Conservation (phyloP, 2,329 filamentous ascomycete genomes). For the Diaporthe humulicola region DNA sequence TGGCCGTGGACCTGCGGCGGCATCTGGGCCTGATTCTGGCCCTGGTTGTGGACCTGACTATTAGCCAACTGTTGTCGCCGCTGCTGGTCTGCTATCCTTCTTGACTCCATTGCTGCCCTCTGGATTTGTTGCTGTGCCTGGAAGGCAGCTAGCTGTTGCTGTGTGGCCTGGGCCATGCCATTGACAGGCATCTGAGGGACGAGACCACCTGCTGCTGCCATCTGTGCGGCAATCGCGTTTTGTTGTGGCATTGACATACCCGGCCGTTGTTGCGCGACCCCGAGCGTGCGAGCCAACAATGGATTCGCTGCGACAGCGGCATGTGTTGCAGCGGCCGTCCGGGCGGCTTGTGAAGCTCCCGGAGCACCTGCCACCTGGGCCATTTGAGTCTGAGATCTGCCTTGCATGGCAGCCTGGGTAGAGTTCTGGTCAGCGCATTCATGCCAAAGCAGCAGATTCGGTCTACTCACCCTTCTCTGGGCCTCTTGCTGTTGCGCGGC, state of each 20-base stretch:
- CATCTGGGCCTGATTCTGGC: constrained; percentile 48
- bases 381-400: constrained; percentile 59
- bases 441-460: constrained; percentile 45
- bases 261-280: constrained; percentile 61
- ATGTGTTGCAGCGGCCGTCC: constrained; percentile 49
- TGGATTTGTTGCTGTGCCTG: constrained; percentile 73
- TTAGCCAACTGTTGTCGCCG: constrained; percentile 48
- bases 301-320: constrained; percentile 44
- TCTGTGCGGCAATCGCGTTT: constrained; percentile 63
- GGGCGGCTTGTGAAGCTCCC: constrained; percentile 51
- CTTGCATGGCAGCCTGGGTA: constrained; percentile 54
- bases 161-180: constrained; percentile 64
- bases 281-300: constrained; percentile 56
- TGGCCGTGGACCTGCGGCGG: constrained; percentile 54
- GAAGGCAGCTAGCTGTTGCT: constrained; percentile 76
- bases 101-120: constrained; percentile 71
- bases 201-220: constrained; percentile 59
- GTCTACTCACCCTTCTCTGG: constrained; percentile 65
- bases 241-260: constrained; percentile 65
- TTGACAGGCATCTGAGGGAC: constrained; percentile 69
- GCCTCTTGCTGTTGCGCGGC: constrained; percentile 71
- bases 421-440: constrained; percentile 47
- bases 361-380: constrained; percentile 60
- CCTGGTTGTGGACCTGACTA: constrained; percentile 46
- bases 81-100: constrained; percentile 76